Conservation (phyloP, 1,284 basidiomycete species). For the Termitomyces sp. region DNA sequence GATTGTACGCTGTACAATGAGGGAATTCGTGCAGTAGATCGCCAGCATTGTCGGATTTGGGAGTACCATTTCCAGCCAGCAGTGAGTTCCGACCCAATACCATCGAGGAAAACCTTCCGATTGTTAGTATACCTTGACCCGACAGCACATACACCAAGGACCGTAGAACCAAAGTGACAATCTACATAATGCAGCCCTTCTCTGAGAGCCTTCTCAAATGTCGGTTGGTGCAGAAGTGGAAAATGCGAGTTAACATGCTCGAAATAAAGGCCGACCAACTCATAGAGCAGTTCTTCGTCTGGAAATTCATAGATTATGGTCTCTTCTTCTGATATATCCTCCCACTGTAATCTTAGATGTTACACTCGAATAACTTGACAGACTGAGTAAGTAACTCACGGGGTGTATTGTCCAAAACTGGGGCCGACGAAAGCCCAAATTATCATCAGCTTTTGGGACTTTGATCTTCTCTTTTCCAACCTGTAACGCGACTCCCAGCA, state of each 20-base stretch:
- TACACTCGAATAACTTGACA: not conserved
- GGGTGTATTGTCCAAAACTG: slow-evolving; percentile 16
- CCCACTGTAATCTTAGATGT: slow-evolving; percentile 11
- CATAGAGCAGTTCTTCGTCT: slow-evolving; percentile 9
- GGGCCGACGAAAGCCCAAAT: slow-evolving; percentile 8
- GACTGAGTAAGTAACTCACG: slow-evolving; percentile 3
- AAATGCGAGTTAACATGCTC: slow-evolving; percentile 14
- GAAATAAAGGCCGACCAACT: slow-evolving; percentile 14
- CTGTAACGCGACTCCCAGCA: slow-evolving; percentile 16
- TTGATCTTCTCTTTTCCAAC: slow-evolving; percentile 12
- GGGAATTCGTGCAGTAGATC: slow-evolving; percentile 43
- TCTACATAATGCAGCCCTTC: slow-evolving; percentile 50
- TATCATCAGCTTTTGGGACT: not conserved
- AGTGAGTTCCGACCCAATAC: slow-evolving; percentile 36
- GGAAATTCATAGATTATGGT: slow-evolving; percentile 11
- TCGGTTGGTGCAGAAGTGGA: slow-evolving; percentile 50
- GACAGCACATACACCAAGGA: slow-evolving; percentile 70
- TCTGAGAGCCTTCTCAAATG: slow-evolving; percentile 51
- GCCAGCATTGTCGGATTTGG: slow-evolving; percentile 42
- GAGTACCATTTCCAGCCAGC: slow-evolving; percentile 59
- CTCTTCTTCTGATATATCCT: slow-evolving; percentile 6
- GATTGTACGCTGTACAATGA: slow-evolving; percentile 59
- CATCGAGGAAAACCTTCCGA: slow-evolving; percentile 44
- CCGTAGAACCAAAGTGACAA: slow-evolving; percentile 54
- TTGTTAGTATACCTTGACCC: slow-evolving; percentile 64